Evolutionary conservation across 1,284 basidiomycete species (phyloP).

Genomic region (Melampsora larici-populina): DNA sequence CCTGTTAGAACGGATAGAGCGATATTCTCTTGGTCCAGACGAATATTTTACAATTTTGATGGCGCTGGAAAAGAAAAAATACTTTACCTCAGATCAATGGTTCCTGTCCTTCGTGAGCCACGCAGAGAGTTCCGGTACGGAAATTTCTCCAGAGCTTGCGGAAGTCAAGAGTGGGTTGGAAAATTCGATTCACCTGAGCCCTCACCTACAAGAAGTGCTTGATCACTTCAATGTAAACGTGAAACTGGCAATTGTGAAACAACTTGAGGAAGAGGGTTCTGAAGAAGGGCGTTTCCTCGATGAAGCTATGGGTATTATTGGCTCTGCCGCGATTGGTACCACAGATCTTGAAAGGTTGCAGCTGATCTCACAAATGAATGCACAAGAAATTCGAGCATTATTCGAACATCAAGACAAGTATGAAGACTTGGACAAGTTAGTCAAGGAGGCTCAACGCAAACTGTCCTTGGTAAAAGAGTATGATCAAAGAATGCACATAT

Average conservation of each 20-base stretch:
- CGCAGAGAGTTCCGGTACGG: background rate
- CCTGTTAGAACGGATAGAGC: background rate
- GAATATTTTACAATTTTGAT: background rate
- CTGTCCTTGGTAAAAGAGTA: background rate
- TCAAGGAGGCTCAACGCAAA: background rate
- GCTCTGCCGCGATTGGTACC: background rate
- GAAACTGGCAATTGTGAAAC: too few relatives aligned
- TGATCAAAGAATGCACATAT: background rate
- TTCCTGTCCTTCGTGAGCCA: background rate
- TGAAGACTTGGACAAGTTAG: background rate
- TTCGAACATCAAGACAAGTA: background rate
- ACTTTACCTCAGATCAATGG: slow-evolving; percentile 10
- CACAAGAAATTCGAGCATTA: background rate
- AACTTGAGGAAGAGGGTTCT: too few relatives aligned
- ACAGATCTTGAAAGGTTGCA: background rate
- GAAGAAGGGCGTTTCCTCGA: background rate
- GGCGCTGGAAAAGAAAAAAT: background rate
- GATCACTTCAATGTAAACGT: too few relatives aligned
- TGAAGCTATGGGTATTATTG: background rate
- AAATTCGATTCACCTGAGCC: background rate
- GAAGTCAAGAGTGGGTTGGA: background rate
- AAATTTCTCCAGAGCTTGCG: background rate
- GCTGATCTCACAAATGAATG: background rate
- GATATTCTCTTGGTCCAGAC: background rate
- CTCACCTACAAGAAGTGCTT: too few relatives aligned